Evolutionary conservation across 148 eudicot species (phyloP).

Genomic region (Fallopia convolvulus): DNA sequence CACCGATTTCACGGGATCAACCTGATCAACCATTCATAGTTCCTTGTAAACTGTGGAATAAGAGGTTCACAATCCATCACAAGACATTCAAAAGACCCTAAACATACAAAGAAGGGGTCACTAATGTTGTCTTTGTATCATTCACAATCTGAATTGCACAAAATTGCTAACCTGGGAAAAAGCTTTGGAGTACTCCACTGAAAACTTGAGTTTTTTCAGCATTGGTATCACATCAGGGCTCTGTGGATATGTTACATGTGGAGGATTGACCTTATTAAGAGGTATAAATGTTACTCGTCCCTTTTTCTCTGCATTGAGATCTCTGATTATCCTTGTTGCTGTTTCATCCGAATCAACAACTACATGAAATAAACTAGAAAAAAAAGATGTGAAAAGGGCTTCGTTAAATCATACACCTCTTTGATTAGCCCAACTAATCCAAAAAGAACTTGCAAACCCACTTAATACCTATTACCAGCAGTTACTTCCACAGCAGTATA

Average conservation of each 20-base stretch:
- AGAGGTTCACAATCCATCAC: not conserved
- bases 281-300: slow-evolving; percentile 98
- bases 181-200: slow-evolving; percentile 40
- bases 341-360: slow-evolving; percentile 89
- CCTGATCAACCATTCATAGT: not conserved
- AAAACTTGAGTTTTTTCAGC: slow-evolving; percentile 58
- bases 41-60: not conserved
- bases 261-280: slow-evolving; percentile 85
- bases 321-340: slow-evolving; percentile 70
- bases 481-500: slow-evolving; percentile 99
- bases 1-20: not conserved
- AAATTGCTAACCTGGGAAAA: slow-evolving; percentile 66
- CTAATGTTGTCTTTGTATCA: not conserved
- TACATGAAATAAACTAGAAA: slow-evolving; percentile 87
- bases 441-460: not conserved
- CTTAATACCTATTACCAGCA: slow-evolving; percentile 83
- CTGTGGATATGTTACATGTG: slow-evolving; percentile 63
- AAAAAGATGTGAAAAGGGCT: not conserved
- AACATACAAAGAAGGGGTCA: not conserved
- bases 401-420: not conserved
- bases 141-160: not conserved
- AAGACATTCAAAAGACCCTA: not conserved
- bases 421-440: not conserved
- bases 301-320: slow-evolving; percentile 65
- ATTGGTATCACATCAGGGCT: slow-evolving; percentile 75